Evolutionary conservation across 345 rosid genomes (phyloP), one percentile per base, ranked within the genome.

Genomic region (Moricandia arvensis): DNA sequence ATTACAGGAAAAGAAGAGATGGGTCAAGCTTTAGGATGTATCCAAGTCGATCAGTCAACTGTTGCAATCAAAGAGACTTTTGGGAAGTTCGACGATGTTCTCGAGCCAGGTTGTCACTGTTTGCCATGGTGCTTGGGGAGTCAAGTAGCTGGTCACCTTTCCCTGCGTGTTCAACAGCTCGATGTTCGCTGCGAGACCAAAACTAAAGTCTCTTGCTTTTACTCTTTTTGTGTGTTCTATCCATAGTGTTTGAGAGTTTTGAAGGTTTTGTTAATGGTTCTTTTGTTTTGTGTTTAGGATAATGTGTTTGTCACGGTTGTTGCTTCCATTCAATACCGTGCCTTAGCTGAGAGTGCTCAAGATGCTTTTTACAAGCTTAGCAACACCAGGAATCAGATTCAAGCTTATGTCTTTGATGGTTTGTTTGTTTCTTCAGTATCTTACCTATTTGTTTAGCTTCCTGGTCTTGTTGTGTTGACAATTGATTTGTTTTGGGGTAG

Each of bases 151-250:
- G 93, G 96, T 64, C 83, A 75, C 17, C 89, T 90, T 59, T 75
- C 96, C 0, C 72, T 90, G 47, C 93, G 96, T 66, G 84, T 90
- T 69, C 93, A 90, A 69, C 93, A 88, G 84, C 80, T 90, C 59
- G 96, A 93, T 81, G 96, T 90, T 53, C 86, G 87, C 41, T 90
- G 96, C 34, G 98, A 93, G 86, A 93, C 98, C 34, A 90, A 93
- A 83, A 89, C 98, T 33, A 90, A 87, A 93, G 98, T 93, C 38
- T 74, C 41, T 70, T 43, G 35, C 77, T 29, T 55, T 65, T 7
- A 24, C 24, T 41, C 15, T 45, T 13, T 45, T 57, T 70, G 15
- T 43, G 26, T 43, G 11, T 49, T 4, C 6, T 43, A 5, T 38
- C 3, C 0, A 9, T 13, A 0, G 13, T 37, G 16, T 33, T 59